A percentile compares a stretch with the other conserved stretches of the same genome.
These are phyloP conservation scores for Saccharomycopsis sp. DNA, from an alignment of 805 yeast species.

Conservation along the genomic window DNA sequence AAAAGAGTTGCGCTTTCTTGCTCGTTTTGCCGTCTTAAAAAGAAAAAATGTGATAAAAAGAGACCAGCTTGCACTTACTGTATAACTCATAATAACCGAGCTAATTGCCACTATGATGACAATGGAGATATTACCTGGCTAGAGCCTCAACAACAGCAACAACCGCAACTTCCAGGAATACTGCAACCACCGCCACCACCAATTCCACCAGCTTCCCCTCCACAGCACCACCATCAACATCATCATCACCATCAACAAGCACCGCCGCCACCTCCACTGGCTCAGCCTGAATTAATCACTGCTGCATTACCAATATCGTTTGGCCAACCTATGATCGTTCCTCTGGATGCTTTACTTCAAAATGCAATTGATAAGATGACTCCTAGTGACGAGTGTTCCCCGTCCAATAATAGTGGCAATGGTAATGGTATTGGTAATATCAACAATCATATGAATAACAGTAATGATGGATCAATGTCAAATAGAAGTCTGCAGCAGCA, in stretches of 20 bases:
- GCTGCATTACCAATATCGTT: no score
- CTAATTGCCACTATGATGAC: constrained; percentile 5
- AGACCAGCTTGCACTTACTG: constrained; percentile 18
- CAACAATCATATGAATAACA: not conserved
- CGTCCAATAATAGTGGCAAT: no score
- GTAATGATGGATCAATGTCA: no score
- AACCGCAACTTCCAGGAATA: not conserved
- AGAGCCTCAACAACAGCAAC: not conserved
- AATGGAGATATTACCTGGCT: not conserved
- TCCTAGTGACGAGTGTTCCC: no score
- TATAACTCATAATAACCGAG: constrained; percentile 2
- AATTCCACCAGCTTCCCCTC: not conserved
- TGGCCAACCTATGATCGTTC: no score
- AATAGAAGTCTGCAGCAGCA: no score
- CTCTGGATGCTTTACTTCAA: not conserved
- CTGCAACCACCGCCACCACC: not conserved
- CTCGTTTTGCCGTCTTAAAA: constrained; percentile 15
- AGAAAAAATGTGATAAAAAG: constrained; percentile 18
- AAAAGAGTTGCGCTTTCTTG: constrained; percentile 14
- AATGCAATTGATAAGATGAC: no score
- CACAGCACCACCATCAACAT: no score
- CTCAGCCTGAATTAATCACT: no score
- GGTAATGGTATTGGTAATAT: no score
- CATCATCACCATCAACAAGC: not conserved
- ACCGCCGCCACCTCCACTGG: no score